phyloP scores from a whole-genome alignment of 306 rosid species.

The Glycyrrhiza uralensis region DNA sequence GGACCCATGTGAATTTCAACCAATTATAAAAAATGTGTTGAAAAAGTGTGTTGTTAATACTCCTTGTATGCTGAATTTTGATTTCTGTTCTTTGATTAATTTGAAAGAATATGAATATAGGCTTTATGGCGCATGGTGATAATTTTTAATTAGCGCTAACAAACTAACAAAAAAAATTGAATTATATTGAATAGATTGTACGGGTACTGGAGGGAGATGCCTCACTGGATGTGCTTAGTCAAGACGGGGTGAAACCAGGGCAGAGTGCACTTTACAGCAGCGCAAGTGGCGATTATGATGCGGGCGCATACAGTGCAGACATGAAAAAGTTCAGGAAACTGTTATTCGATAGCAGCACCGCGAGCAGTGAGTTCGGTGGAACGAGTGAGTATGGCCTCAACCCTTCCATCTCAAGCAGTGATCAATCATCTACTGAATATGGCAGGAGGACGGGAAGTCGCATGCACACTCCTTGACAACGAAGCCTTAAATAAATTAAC shows the following conservation, averaged over 20 bases:
- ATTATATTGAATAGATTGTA: slow-evolving; percentile 46
- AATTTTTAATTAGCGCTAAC: neutral
- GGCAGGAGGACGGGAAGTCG: neutral
- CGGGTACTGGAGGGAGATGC: slow-evolving; percentile 81
- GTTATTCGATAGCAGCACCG: slow-evolving; percentile 35
- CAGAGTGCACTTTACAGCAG: slow-evolving; percentile 30
- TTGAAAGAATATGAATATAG: neutral
- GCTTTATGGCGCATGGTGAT: neutral
- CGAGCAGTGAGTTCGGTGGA: slow-evolving; percentile 59
- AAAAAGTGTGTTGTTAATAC: too few relatives aligned
- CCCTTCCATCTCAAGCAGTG: slow-evolving; percentile 55
- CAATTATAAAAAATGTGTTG: too few relatives aligned
- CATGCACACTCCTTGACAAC: slow-evolving; percentile 2
- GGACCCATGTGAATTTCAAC: too few relatives aligned
- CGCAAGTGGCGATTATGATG: slow-evolving; percentile 36
- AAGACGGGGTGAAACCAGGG: slow-evolving; percentile 55
- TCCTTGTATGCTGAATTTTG: too few relatives aligned
- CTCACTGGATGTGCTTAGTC: slow-evolving; percentile 53
- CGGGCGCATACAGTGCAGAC: slow-evolving; percentile 46
- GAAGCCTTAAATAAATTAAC: neutral
- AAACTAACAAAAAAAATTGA: slow-evolving; percentile 9
- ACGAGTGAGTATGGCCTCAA: slow-evolving; percentile 69
- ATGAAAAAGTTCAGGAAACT: slow-evolving; percentile 55
- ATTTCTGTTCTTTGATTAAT: too few relatives aligned
- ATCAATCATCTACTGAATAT: slow-evolving; percentile 26